Evolutionary conservation across 495 filamentous ascomycete genomes (phyloP).

Genomic region (Aspergillus mulundensis): DNA sequence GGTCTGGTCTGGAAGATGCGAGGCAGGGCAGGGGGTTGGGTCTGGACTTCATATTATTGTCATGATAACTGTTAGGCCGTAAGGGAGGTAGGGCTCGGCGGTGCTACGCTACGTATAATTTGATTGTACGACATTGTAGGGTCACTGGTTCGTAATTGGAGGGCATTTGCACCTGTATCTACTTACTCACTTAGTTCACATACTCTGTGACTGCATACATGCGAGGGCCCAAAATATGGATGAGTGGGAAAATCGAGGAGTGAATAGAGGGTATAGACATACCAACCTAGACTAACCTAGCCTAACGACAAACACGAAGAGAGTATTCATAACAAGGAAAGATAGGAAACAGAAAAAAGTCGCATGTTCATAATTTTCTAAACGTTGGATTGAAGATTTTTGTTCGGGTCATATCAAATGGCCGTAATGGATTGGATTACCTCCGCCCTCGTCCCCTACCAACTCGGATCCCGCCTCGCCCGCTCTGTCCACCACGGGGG

Average conservation of each 20-base stretch:
- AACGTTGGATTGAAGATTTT: slow-evolving; percentile 2
- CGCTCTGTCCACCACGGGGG: slow-evolving; percentile 3
- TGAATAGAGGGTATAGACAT: slow-evolving; percentile 11
- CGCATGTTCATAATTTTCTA: slow-evolving; percentile 7
- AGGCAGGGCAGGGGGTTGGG: no score
- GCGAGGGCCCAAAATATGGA: not conserved
- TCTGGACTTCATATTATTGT: no score
- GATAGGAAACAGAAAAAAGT: not conserved
- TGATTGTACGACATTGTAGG: no score
- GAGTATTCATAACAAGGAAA: not conserved
- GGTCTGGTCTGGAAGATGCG: no score
- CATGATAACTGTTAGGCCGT: no score
- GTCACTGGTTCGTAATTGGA: no score
- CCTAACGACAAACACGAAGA: not conserved
- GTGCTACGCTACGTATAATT: no score
- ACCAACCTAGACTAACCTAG: not conserved
- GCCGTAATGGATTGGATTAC: not conserved
- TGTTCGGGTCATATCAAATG: not conserved
- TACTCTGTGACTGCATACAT: not conserved
- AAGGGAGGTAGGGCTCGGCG: no score
- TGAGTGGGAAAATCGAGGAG: not conserved
- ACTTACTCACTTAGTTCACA: no score
- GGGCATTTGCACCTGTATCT: no score
- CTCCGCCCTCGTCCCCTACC: slow-evolving; percentile 14
- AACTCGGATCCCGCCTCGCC: slow-evolving; percentile 24